Percentiles rank a stretch among this genome's conserved stretches.
phyloP scores from a whole-genome alignment of 768 basidiomycete species.

The Mrakia blollopis region DNA sequence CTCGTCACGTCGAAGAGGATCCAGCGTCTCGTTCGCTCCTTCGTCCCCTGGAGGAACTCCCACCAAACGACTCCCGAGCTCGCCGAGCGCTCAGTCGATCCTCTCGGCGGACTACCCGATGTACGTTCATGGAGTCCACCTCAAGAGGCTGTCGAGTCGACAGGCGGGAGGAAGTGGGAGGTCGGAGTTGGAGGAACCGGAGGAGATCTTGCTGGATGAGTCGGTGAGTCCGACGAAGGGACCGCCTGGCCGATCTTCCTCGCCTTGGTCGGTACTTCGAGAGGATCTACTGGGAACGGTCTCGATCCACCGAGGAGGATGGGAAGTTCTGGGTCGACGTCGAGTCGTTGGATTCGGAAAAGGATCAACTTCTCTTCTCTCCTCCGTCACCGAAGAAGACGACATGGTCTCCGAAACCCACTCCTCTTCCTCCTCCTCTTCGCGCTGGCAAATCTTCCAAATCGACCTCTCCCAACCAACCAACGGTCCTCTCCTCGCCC shows the following conservation, averaged over 20 bases:
- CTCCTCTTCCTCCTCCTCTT: no score
- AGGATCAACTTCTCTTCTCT: not conserved
- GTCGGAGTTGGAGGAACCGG: constrained; percentile 22
- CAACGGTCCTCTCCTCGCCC: constrained; percentile 4
- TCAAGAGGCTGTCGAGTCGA: constrained; percentile 64
- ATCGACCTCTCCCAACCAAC: constrained; percentile 23
- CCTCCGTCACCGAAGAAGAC: not conserved
- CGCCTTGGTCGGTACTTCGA: constrained; percentile 22
- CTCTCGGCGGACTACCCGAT: constrained; percentile 65
- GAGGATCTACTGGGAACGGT: constrained; percentile 41
- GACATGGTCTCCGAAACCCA: not conserved
- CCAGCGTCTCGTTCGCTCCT: constrained; percentile 37
- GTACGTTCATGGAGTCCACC: constrained; percentile 72
- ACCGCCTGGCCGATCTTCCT: constrained; percentile 14
- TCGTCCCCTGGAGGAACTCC: constrained; percentile 51
- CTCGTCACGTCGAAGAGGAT: not conserved
- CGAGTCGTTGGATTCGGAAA: constrained; percentile 57
- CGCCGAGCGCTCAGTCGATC: constrained; percentile 43
- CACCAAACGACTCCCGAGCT: constrained; percentile 52
- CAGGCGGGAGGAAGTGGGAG: constrained; percentile 36
- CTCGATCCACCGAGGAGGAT: constrained; percentile 68
- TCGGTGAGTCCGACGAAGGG: constrained; percentile 4
- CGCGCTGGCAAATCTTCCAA: constrained; percentile 25
- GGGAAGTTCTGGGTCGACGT: constrained; percentile 59
- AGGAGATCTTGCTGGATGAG: constrained; percentile 48